These are phyloP conservation scores for Exserohilum rostratum DNA, from an alignment of 2,329 filamentous ascomycete genomes.

Conservation along the genomic window DNA sequence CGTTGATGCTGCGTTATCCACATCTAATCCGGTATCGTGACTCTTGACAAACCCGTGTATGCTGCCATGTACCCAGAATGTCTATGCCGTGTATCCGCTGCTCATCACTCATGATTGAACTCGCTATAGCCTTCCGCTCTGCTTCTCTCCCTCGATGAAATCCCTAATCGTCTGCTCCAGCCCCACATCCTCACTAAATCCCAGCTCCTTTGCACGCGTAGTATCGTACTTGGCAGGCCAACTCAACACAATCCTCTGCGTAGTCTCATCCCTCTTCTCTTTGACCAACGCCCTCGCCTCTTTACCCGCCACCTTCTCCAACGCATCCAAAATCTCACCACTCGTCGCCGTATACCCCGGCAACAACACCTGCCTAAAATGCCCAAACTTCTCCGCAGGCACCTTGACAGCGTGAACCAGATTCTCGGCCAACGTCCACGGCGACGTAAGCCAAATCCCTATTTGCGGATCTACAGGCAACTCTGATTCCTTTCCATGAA, in stretches of 20 bases:
- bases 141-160: conserved; percentile 45
- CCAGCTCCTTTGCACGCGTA: conserved; percentile 61
- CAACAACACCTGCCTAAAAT: conserved; percentile 59
- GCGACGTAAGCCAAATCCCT: conserved; percentile 64
- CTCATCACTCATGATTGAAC: not conserved
- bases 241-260: conserved; percentile 60
- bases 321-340: conserved; percentile 62
- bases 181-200: conserved; percentile 57
- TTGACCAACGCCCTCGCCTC: conserved; percentile 58
- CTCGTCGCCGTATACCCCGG: conserved; percentile 62
- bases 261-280: conserved; percentile 58
- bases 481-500: conserved; percentile 59
- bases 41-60: too few relatives aligned
- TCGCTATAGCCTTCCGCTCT: conserved; percentile 4
- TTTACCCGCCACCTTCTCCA: conserved; percentile 61
- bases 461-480: conserved; percentile 60
- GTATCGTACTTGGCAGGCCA: conserved; percentile 64
- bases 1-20: too few relatives aligned
- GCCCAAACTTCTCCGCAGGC: conserved; percentile 57
- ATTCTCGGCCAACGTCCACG: conserved; percentile 61
- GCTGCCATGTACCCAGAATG: too few relatives aligned
- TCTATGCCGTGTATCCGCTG: not conserved
- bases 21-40: too few relatives aligned
- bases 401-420: conserved; percentile 59
- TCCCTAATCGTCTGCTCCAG: conserved; percentile 56